Evolutionary conservation across 306 rosid species (phyloP), one percentile per base, ranked within the genome.

Genomic region (Gillenia trifoliata): DNA sequence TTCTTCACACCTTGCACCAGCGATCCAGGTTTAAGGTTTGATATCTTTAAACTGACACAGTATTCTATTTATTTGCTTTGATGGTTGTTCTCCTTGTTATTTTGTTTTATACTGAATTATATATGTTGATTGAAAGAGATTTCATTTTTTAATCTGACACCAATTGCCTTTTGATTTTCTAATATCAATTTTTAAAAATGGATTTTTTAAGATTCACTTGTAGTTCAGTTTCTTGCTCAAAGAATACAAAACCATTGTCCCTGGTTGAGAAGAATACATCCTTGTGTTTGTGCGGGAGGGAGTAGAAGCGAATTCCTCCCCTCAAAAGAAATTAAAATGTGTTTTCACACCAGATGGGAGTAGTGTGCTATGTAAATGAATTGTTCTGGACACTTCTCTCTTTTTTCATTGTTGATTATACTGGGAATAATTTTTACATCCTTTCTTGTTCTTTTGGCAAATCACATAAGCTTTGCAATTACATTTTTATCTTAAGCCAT

Each of bases 1-100:
- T 90, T 95, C 88, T 85, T 95, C 89, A 95, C 98, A 45, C 91
- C 99, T 78, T 95, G 99, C 80, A 13, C 89, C 25, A 90, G 92
- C 75, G 80, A 85, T 84, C 99, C 99, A 57, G 75, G 90, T 84
- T 90, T 95, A 89, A 92, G 99, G 99, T 89, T 72, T 56, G 85
- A 77, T 78, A 68, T 73, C 64, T 76, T 54, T 47, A 66, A 55
- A 62, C 64, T 43, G 50, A 73, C 45, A 59, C 83, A 77, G 68
- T 61, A 70, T 68, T 79, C 73, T 52, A 45, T 68, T 50, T 68
- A 6, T 68, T 50, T 71, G 4, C 30, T 71, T 22, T 76, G 72
- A 54, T 59, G 63, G 69, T 57, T 60, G 49, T 36, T 61, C 38
- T 70, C 34, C 54, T 52, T 41, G 49, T 30, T 67, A 28, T 11